phyloP scores from a whole-genome alignment of 805 yeast genomes.

The Candida krabiensis region DNA sequence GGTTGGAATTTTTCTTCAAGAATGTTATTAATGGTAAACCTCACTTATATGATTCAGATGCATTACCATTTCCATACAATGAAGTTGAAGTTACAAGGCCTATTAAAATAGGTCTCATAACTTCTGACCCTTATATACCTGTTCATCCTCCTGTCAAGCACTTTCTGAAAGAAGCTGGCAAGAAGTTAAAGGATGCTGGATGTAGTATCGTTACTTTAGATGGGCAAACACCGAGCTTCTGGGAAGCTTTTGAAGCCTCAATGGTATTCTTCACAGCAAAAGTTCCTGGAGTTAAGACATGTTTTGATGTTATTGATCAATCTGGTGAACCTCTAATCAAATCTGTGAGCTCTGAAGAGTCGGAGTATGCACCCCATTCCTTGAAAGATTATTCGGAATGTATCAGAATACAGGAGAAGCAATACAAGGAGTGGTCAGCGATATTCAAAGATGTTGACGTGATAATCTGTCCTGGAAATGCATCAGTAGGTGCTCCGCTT shows the following conservation, averaged over 20 bases:
- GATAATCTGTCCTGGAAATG: conserved; percentile 16
- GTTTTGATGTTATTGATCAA: neutral
- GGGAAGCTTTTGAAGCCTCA: conserved; percentile 1
- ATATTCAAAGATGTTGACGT: conserved; percentile 13
- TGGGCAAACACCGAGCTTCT: neutral
- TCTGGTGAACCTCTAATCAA: conserved; percentile 1
- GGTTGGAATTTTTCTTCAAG: too few relatives aligned
- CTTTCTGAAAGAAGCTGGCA: neutral
- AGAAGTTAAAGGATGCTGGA: neutral
- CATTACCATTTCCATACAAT: too few relatives aligned
- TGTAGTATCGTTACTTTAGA: too few relatives aligned
- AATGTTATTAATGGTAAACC: too few relatives aligned
- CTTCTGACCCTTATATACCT: neutral
- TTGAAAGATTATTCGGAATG: neutral
- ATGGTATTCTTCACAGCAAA: neutral
- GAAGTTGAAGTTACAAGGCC: neutral
- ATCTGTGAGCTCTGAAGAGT: neutral
- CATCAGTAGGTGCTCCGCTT: conserved; percentile 21
- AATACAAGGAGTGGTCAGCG: neutral
- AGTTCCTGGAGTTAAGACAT: too few relatives aligned
- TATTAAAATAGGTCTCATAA: neutral
- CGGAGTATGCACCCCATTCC: neutral
- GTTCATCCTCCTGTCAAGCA: conserved; percentile 1
- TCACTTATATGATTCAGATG: too few relatives aligned
- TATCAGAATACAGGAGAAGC: neutral